Conservation (phyloP, 345 rosid genomes). For the Gossypium mustelinum region DNA sequence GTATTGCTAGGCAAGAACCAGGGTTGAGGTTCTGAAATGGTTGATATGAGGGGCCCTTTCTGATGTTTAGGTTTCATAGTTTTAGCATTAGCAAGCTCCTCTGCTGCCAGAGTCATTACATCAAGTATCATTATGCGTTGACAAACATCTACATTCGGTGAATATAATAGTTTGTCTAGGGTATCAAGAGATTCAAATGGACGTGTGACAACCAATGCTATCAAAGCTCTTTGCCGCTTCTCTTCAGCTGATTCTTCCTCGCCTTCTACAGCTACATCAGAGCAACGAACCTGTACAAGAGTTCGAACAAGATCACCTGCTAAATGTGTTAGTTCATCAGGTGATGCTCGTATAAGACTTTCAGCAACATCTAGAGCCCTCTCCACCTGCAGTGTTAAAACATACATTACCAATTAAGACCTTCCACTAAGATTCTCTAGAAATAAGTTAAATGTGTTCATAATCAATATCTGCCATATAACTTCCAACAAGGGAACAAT, state of each 20-base stretch:
- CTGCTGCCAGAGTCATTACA: slow-evolving; percentile 87
- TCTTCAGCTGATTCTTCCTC: slow-evolving; percentile 98
- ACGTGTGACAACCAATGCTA: slow-evolving; percentile 69
- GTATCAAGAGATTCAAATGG: slow-evolving; percentile 76
- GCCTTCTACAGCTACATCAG: slow-evolving; percentile 78
- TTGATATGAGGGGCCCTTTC: slow-evolving; percentile 50
- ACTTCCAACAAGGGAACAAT: neutral
- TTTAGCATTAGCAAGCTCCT: slow-evolving; percentile 77
- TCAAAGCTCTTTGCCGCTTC: slow-evolving; percentile 81
- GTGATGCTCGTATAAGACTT: slow-evolving; percentile 89
- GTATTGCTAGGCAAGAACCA: slow-evolving; percentile 84
- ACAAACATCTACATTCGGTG: slow-evolving; percentile 83
- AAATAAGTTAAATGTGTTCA: neutral
- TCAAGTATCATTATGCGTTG: slow-evolving; percentile 97
- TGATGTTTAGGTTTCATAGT: slow-evolving; percentile 49
- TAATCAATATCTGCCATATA: neutral
- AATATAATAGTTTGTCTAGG: slow-evolving; percentile 59
- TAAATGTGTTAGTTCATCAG: slow-evolving; percentile 77
- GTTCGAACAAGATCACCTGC: slow-evolving; percentile 75
- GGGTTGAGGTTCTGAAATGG: slow-evolving; percentile 72
- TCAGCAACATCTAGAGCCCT: slow-evolving; percentile 80
- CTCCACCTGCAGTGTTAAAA: slow-evolving; percentile 58
- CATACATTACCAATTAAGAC: neutral
- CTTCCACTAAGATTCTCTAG: slow-evolving; percentile 1
- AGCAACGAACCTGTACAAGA: slow-evolving; percentile 89